These are phyloP conservation scores for Yamadazyma olivae DNA, from an alignment of 805 yeast genomes.

Conservation along the genomic window DNA sequence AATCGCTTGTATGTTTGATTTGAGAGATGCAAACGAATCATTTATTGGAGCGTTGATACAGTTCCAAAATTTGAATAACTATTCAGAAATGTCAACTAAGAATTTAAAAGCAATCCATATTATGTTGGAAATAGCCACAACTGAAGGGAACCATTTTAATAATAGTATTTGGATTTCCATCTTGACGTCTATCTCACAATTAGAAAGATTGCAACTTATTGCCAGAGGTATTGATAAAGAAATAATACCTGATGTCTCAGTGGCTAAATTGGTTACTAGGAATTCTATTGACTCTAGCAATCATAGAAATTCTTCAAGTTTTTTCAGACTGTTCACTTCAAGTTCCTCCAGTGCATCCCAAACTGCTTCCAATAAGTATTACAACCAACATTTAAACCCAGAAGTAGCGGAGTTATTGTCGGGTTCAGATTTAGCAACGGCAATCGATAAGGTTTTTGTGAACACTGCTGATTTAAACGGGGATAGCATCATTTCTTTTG, in stretches of 20 bases:
- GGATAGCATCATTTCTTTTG: conserved; percentile 81
- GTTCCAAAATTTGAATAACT: conserved; percentile 75
- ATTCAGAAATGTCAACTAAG: conserved; percentile 72
- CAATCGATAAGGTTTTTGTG: conserved; percentile 84
- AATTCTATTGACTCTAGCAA: conserved; percentile 53
- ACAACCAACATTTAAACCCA: conserved; percentile 63
- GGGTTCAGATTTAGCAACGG: conserved; percentile 68
- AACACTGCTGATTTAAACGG: conserved; percentile 79
- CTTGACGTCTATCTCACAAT: conserved; percentile 78
- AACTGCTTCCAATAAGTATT: conserved; percentile 65
- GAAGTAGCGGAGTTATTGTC: conserved; percentile 56
- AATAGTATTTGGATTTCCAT: conserved; percentile 79
- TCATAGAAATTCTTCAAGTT: conserved; percentile 36
- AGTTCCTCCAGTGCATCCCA: conserved; percentile 53
- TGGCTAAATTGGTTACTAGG: conserved; percentile 63
- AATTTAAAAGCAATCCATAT: conserved; percentile 78
- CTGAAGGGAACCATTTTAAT: conserved; percentile 68
- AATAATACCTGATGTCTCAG: conserved; percentile 79
- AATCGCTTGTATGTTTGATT: conserved; percentile 78
- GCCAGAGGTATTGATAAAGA: conserved; percentile 85
- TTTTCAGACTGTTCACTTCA: conserved; percentile 55
- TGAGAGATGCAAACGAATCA: conserved; percentile 82
- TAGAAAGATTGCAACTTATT: conserved; percentile 84
- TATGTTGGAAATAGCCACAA: conserved; percentile 70
- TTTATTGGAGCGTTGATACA: conserved; percentile 89